These are phyloP conservation scores for Yamadazyma buinensis DNA, from an alignment of 1,139 yeast genomes.

Conservation along the genomic window DNA sequence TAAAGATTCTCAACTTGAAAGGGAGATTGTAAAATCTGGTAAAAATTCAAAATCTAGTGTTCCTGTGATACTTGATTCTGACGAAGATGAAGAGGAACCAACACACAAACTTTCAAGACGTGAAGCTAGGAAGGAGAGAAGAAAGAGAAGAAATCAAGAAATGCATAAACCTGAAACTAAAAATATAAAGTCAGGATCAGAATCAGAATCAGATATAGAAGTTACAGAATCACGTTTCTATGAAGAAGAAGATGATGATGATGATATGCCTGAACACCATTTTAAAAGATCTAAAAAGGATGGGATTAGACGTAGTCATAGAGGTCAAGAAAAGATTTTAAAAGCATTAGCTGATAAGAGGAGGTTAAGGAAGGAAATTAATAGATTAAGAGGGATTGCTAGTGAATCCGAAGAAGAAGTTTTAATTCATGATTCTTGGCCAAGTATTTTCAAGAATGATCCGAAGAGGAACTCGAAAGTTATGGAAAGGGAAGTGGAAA, in stretches of 20 bases:
- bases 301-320: neutral
- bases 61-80: no score
- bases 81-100: no score
- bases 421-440: neutral
- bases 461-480: no score
- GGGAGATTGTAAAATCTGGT: no score
- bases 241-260: neutral
- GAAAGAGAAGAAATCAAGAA: conserved; percentile 1
- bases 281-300: neutral
- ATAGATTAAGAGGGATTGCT: neutral
- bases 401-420: neutral
- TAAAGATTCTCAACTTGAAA: no score
- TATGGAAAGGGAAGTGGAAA: neutral
- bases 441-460: neutral
- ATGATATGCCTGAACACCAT: neutral
- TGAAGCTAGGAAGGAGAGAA: neutral
- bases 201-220: neutral
- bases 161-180: no score
- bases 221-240: neutral
- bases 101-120: no score
- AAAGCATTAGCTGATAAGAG: neutral
- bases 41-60: neutral
- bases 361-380: neutral
- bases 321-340: neutral
- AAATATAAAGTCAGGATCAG: no score